Percentiles rank a stretch among this genome's conserved stretches.
Evolutionary conservation across 306 rosid genomes (phyloP).

Genomic region (Ormosia semicastrata): DNA sequence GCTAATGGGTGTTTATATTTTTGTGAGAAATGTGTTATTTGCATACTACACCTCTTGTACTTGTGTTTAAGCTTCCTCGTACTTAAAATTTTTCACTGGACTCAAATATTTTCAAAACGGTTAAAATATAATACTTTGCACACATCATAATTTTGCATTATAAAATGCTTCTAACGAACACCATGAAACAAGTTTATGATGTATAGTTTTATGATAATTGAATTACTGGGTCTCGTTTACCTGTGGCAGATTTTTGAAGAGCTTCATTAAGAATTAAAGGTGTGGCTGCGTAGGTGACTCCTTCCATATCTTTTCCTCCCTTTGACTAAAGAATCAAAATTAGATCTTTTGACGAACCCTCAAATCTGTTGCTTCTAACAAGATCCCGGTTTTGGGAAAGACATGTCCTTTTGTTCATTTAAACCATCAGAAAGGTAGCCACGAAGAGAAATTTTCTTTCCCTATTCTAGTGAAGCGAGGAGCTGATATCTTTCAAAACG

Average conservation of each 20-base stretch:
- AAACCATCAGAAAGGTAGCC: background rate
- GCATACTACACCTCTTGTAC: background rate
- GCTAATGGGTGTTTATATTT: background rate
- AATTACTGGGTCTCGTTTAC: background rate
- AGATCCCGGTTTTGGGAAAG: background rate
- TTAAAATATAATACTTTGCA: background rate
- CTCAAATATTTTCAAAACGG: background rate
- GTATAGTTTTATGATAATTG: background rate
- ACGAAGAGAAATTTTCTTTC: background rate
- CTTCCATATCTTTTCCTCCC: background rate
- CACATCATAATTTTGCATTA: background rate
- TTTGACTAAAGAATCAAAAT: background rate
- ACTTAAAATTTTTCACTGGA: background rate
- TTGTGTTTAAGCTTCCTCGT: background rate
- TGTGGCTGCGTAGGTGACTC: background rate
- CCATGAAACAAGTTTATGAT: background rate
- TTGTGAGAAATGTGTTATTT: background rate
- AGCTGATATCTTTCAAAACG: background rate
- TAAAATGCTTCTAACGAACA: background rate
- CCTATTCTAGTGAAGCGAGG: background rate
- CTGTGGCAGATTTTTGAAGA: constrained; percentile 37
- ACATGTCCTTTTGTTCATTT: constrained; percentile 11
- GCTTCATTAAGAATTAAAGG: constrained; percentile 11
- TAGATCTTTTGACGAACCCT: background rate
- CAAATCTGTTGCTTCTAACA: background rate